Base-by-base conservation (phyloP, 352 stramenopile species). In the Phytophthora europaea region DNA sequence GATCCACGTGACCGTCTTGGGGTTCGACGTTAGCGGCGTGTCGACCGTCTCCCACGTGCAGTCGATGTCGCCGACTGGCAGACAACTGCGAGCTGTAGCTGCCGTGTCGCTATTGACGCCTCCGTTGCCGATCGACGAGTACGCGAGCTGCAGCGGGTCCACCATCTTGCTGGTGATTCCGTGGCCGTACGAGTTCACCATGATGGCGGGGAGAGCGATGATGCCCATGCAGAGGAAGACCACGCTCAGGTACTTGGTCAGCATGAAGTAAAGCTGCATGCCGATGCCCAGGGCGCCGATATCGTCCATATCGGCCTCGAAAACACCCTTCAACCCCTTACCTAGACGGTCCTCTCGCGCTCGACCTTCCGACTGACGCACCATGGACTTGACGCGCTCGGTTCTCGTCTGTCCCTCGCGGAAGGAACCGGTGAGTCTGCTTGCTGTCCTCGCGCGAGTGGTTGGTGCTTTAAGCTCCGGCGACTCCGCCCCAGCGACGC, bases 251-350 rank as follows among this genome's bases (percentile, higher is more conserved):
- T 87, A 86, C 60, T 87, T 86, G 26, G 76, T 85, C 6, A 90
- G 59, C 79, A 88, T 87, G 51, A 90, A 90, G 52, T 90, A 90
- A 13, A 90, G 73, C 63, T 85, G 79, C 63, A 90, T 81, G 16
- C 83, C 83, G 38, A 90, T 85, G 15, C 83, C 83, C 5, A 90
- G 69, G 8, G 76, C 76, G 23, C 83, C 80, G 66, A 90, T 87
- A 53, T 84, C 71, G 13, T 72, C 52, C 73, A 88, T 82, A 56
- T 23, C 68, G 1, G 75, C 73, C 53, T 80, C 47, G 6, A 76
- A 80, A 4, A 73, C 75, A 0, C 70, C 71, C 51, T 86, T 84
- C 2, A 72, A 22, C 3, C 84, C 84, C 7, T 64, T 67, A 2
- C 78, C 79, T 3, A 90, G 68, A 6, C 81, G 83, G 52, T 83